Conservation (phyloP, 2,329 filamentous ascomycete species). For the Diaporthe humulicola region DNA sequence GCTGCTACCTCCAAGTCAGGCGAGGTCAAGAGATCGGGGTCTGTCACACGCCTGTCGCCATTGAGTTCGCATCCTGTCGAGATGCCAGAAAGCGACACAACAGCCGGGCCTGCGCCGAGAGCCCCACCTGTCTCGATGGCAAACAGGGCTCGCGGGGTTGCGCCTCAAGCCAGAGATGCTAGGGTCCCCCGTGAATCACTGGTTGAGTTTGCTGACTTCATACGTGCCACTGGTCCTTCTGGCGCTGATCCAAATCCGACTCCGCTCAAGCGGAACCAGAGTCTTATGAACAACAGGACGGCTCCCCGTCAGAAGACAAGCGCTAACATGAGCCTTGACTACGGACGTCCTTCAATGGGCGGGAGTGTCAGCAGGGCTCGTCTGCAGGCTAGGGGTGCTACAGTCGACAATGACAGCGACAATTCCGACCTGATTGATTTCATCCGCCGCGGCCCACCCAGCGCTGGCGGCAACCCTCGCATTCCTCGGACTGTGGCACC, state of each 20-base stretch:
- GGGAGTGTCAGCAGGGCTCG: constrained; percentile 59
- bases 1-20: constrained; percentile 57
- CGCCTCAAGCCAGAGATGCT: constrained; percentile 75
- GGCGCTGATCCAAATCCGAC: constrained; percentile 46
- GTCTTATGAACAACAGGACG: constrained; percentile 51
- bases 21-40: constrained; percentile 52
- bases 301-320: constrained; percentile 47
- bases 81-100: constrained; percentile 44
- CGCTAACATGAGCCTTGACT: constrained; percentile 54
- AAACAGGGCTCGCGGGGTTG: constrained; percentile 50
- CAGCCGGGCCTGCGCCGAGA: constrained; percentile 47
- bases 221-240: constrained; percentile 85
- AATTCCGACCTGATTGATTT: constrained; percentile 95
- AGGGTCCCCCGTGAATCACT: constrained; percentile 78
- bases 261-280: constrained; percentile 38
- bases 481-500: constrained; percentile 88
- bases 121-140: constrained; percentile 49
- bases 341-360: constrained; percentile 52
- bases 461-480: constrained; percentile 68
- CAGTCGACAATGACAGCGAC: constrained; percentile 71
- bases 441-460: constrained; percentile 87
- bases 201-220: constrained; percentile 89
- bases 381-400: constrained; percentile 80
- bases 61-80: constrained; percentile 52
- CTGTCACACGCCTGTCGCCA: constrained; percentile 52